Evolutionary conservation across 2,329 filamentous ascomycete species (phyloP).

Genomic region (Aureobasidium sp.): DNA sequence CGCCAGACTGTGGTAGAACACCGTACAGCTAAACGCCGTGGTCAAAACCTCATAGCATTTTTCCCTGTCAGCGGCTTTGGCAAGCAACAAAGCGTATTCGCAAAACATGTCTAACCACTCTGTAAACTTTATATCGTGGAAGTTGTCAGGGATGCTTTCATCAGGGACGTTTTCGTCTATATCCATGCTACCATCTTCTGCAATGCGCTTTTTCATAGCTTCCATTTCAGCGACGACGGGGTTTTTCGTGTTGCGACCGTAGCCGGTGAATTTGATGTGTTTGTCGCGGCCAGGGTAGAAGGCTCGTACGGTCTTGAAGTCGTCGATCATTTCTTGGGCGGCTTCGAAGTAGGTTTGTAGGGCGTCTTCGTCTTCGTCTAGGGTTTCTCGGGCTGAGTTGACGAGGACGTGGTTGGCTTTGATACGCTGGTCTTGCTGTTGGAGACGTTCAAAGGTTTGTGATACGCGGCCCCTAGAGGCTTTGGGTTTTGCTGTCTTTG

Average conservation of each 20-base stretch:
- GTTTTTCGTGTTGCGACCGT: conserved; percentile 18
- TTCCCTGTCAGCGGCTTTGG: conserved; percentile 57
- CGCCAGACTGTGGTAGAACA: conserved; percentile 59
- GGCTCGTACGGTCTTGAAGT: conserved; percentile 52
- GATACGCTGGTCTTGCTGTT: conserved; percentile 15
- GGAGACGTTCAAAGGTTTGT: conserved; percentile 8
- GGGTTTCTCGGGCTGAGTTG: conserved; percentile 40
- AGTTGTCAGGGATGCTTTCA: conserved; percentile 42
- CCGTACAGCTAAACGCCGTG: conserved; percentile 66
- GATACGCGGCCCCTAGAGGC: neutral
- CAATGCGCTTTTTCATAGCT: conserved; percentile 36
- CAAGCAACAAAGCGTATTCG: conserved; percentile 73
- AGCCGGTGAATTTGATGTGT: conserved; percentile 41
- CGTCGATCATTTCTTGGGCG: conserved; percentile 50
- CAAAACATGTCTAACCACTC: conserved; percentile 87
- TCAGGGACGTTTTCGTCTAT: conserved; percentile 19
- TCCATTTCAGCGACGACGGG: conserved; percentile 25
- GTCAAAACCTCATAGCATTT: conserved; percentile 76
- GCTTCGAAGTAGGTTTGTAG: conserved; percentile 53
- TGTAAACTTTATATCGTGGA: conserved; percentile 72
- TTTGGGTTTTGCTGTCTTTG: neutral
- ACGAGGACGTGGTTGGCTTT: conserved; percentile 35
- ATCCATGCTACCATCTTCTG: conserved; percentile 29
- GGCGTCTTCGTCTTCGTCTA: conserved; percentile 43
- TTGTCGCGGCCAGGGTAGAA: conserved; percentile 51